These are phyloP conservation scores for Ogataea neopini DNA, from an alignment of 805 yeast species.

Conservation along the genomic window DNA sequence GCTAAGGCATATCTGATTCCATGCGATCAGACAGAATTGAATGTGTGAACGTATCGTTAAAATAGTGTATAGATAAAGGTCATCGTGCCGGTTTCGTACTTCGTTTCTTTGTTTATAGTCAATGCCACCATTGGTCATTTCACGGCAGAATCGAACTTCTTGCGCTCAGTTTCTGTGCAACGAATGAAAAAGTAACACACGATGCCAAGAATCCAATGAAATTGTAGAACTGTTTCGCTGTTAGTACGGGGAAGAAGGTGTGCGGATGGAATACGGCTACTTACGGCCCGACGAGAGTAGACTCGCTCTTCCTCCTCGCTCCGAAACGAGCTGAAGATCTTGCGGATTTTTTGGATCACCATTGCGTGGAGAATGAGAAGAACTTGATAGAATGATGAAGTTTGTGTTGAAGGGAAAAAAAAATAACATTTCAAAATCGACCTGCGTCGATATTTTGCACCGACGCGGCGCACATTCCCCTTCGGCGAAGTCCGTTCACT, in stretches of 20 bases:
- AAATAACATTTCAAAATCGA: no score
- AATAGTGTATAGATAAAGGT: background rate
- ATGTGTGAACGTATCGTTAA: background rate
- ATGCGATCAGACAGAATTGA: conserved; percentile 2
- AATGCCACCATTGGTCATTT: conserved; percentile 5
- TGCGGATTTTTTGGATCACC: conserved; percentile 73
- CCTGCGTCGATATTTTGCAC: no score
- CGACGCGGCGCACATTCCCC: no score
- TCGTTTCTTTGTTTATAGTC: conserved; percentile 9
- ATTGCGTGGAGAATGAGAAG: conserved; percentile 23
- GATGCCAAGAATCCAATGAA: conserved; percentile 79
- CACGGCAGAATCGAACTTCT: conserved; percentile 10
- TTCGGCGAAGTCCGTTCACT: no score
- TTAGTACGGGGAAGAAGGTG: background rate
- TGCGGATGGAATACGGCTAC: conserved; percentile 21
- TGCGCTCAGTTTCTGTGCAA: conserved; percentile 56
- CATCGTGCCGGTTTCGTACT: conserved; percentile 1
- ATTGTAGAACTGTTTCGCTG: conserved; percentile 65
- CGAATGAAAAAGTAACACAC: conserved; percentile 77
- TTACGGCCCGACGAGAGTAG: conserved; percentile 70
- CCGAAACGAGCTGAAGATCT: conserved; percentile 79
- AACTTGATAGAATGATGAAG: no score
- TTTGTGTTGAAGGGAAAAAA: no score
- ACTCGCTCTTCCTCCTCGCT: conserved; percentile 83
- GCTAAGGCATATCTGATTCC: conserved; percentile 70